Percentiles rank a stretch among this genome's conserved stretches.
Evolutionary conservation across 1,284 basidiomycete species (phyloP).

Genomic region (Athelia sp.): DNA sequence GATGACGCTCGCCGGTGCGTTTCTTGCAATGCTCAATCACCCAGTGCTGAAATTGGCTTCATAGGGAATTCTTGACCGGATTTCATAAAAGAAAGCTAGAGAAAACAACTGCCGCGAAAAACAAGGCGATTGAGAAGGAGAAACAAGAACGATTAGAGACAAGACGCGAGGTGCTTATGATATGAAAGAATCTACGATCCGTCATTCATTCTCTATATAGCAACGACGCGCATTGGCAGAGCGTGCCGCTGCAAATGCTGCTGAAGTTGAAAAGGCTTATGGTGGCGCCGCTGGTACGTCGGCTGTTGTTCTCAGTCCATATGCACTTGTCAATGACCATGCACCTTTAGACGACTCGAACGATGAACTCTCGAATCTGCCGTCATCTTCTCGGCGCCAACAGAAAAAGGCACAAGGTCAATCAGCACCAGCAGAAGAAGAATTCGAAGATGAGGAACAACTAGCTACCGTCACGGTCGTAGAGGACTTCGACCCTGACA

Average conservation of each 20-base stretch:
- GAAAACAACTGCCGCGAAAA: slow-evolving; percentile 66
- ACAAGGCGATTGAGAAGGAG: slow-evolving; percentile 62
- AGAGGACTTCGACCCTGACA: slow-evolving; percentile 71
- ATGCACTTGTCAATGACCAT: not conserved
- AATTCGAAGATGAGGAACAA: slow-evolving; percentile 71
- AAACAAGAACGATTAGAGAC: slow-evolving; percentile 64
- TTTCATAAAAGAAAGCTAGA: slow-evolving; percentile 83
- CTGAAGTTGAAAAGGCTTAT: slow-evolving; percentile 67
- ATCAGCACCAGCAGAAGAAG: slow-evolving; percentile 39
- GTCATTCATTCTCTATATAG: slow-evolving; percentile 30
- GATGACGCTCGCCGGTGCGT: slow-evolving; percentile 67
- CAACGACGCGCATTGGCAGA: slow-evolving; percentile 67
- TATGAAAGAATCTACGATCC: slow-evolving; percentile 7
- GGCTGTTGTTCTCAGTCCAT: not conserved
- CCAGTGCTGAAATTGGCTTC: slow-evolving; percentile 7
- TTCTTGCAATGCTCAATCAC: slow-evolving; percentile 5
- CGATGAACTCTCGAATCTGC: slow-evolving; percentile 17
- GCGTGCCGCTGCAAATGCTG: slow-evolving; percentile 64
- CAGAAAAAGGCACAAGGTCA: slow-evolving; percentile 24
- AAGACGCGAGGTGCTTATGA: slow-evolving; percentile 53
- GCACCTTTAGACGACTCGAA: slow-evolving; percentile 11
- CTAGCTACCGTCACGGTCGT: slow-evolving; percentile 80
- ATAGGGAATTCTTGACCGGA: slow-evolving; percentile 79
- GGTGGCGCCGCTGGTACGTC: slow-evolving; percentile 44
- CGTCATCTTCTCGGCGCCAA: not conserved